Base-by-base conservation (phyloP, 345 rosid species). In the Eutrema japonicum region DNA sequence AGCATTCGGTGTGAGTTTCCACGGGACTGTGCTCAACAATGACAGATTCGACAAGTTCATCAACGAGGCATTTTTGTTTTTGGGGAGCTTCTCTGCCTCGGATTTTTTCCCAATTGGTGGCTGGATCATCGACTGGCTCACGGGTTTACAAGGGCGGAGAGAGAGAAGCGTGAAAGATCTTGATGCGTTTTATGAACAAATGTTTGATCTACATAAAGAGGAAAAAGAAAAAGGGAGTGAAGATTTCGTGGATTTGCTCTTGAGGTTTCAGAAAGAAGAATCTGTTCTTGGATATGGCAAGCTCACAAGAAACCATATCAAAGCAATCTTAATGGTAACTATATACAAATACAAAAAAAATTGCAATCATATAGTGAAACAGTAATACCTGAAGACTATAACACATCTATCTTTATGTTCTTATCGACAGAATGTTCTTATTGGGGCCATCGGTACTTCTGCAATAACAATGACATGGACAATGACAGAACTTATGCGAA, bases 1-100 rank as follows among this genome's bases (percentile, higher is more conserved):
- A 56, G 85, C 82, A 0, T 87, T 87, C 22, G 82, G 89, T n/a
- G 73, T 77, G 72, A 82, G 66, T 62, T 84, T 78, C 33, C 78
- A 76, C 0, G 79, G 65, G 0, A 83, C 72, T 6, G 80, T 63
- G 2, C 32, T 66, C 3, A 83, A 64, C 27, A 78, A 13, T 14
- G 64, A 57, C 3, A 67, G 75, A 3, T 78, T 85, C 46, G 64
- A 75, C 3, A 63, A 37, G 36, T 5, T 83, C 63, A 47, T 83
- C 14, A 33, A 38, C 10, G 87, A 85, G 56, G 62, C 81, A 0
- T 65, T 76, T 22, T 66, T 56, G 32, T 48, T 83, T 42, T 11
- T 83, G 5, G 76, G 67, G 3, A 78, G 81, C 61, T 78, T 83
- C 52, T 87, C 72, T 48, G 67, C 81, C 32, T 60, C 83, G 0